Percentiles rank a stretch among this genome's conserved stretches.
Conservation (phyloP, 192 early-diverging fungal species). For the Coemansia sp. region DNA sequence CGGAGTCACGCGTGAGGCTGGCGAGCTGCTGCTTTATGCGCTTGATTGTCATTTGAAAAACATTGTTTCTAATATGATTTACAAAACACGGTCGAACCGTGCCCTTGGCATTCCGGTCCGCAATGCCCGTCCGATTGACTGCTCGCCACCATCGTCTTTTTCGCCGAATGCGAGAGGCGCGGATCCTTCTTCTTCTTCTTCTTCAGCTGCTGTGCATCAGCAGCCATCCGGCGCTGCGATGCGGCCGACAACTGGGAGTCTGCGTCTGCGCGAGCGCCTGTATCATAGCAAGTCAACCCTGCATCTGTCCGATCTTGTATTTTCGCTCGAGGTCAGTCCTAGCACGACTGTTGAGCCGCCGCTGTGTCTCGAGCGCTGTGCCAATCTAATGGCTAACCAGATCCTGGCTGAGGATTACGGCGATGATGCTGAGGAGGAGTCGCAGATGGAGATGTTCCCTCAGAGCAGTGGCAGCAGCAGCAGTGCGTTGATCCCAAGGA, state of each 20-base stretch:
- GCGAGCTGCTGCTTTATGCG: slow-evolving; percentile 64
- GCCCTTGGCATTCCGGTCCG: slow-evolving; percentile 56
- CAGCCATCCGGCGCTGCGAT: not conserved
- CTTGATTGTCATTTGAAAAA: slow-evolving; percentile 71
- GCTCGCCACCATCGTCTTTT: not conserved
- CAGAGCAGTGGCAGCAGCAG: too few relatives aligned
- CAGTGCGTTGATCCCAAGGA: not conserved
- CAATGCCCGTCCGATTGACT: not conserved
- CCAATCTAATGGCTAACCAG: slow-evolving; percentile 57
- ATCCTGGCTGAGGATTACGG: slow-evolving; percentile 29
- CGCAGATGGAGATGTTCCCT: slow-evolving; percentile 14
- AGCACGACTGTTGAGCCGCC: slow-evolving; percentile 63
- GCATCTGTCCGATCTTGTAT: slow-evolving; percentile 59
- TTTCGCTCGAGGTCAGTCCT: slow-evolving; percentile 64
- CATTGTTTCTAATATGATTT: slow-evolving; percentile 64
- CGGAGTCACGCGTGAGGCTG: slow-evolving; percentile 60
- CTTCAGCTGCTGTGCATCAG: slow-evolving; percentile 1
- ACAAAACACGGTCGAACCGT: slow-evolving; percentile 63
- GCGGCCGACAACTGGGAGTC: slow-evolving; percentile 34
- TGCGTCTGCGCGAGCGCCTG: slow-evolving; percentile 48
- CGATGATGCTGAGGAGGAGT: slow-evolving; percentile 13
- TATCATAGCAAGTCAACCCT: slow-evolving; percentile 48
- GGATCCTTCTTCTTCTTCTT: too few relatives aligned
- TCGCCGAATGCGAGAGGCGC: not conserved
- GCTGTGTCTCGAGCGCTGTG: slow-evolving; percentile 58